Conservation (phyloP, 805 yeast genomes). For the Cyberlindnera petersonii region DNA sequence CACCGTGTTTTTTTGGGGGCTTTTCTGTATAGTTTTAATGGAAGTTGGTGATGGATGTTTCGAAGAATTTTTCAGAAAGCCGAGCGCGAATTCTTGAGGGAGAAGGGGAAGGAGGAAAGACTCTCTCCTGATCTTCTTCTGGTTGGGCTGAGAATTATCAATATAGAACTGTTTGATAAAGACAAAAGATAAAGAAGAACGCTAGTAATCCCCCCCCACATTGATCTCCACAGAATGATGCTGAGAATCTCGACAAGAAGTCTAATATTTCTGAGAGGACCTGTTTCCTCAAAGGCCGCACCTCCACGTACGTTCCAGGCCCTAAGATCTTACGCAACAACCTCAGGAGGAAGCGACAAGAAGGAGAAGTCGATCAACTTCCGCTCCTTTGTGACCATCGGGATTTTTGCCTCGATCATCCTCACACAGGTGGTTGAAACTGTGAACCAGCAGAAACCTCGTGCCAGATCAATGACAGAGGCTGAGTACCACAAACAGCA, state of each 20-base stretch:
- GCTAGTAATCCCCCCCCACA: too few species aligned
- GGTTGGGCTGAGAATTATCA: too few species aligned
- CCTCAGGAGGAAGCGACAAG: slow-evolving; percentile 4
- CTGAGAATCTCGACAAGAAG: neutral
- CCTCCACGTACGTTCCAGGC: neutral
- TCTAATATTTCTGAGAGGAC: neutral
- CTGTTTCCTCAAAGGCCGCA: neutral
- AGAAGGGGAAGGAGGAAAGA: too few species aligned
- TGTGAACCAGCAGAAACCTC: slow-evolving; percentile 33
- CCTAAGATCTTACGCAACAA: slow-evolving; percentile 12
- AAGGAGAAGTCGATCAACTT: slow-evolving; percentile 34
- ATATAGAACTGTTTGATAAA: too few species aligned
- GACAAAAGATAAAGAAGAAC: too few species aligned
- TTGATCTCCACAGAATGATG: too few species aligned
- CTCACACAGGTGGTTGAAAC: slow-evolving; percentile 37
- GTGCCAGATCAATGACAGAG: slow-evolving; percentile 30
- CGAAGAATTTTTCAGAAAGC: slow-evolving; percentile 11
- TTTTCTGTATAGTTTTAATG: neutral
- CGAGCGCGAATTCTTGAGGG: slow-evolving; percentile 2
- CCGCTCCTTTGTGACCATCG: slow-evolving; percentile 39
- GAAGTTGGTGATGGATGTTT: neutral
- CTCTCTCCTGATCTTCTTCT: too few species aligned
- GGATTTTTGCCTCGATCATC: slow-evolving; percentile 42
- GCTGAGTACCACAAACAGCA: slow-evolving; percentile 40
- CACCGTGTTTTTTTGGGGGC: neutral